Conservation (phyloP, 1,284 basidiomycete genomes). For the Irpex rosettiformis region DNA sequence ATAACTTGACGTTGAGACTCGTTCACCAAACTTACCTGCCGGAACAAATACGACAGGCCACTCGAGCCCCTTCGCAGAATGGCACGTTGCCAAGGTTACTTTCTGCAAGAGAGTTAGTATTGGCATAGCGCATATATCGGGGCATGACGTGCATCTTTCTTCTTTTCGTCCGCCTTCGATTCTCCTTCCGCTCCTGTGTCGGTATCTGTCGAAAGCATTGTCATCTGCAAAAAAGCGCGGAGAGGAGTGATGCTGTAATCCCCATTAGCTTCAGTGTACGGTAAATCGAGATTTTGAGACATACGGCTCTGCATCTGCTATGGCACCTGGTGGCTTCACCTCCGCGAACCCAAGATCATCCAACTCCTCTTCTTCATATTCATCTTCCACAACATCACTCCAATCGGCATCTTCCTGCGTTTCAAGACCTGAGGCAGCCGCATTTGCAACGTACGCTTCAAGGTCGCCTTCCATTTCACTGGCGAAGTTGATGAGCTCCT, state of each 20-base stretch:
- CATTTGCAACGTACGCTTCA: neutral
- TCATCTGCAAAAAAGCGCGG: conserved; percentile 79
- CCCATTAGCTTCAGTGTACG: neutral
- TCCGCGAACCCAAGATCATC: conserved; percentile 16
- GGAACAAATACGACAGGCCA: conserved; percentile 89
- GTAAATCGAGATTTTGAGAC: neutral
- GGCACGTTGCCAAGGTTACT: conserved; percentile 87
- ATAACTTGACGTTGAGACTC: neutral
- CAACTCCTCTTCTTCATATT: conserved; percentile 22
- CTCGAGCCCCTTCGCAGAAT: conserved; percentile 90
- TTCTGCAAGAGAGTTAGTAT: too few species aligned
- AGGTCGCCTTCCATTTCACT: conserved; percentile 40
- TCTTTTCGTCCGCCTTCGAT: conserved; percentile 49
- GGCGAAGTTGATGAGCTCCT: conserved; percentile 78
- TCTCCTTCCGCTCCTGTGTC: conserved; percentile 51
- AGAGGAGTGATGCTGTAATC: conserved; percentile 59
- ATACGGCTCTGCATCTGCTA: neutral
- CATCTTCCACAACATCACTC: conserved; percentile 18
- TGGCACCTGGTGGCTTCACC: conserved; percentile 1
- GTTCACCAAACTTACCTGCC: conserved; percentile 41
- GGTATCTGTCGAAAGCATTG: conserved; percentile 82
- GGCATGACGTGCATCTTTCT: conserved; percentile 36
- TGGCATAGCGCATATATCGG: too few species aligned
- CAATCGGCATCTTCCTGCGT: conserved; percentile 6
- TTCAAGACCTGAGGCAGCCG: neutral